phyloP scores from a whole-genome alignment of 23 red algal genomes.

The Gracilaria caudata region DNA sequence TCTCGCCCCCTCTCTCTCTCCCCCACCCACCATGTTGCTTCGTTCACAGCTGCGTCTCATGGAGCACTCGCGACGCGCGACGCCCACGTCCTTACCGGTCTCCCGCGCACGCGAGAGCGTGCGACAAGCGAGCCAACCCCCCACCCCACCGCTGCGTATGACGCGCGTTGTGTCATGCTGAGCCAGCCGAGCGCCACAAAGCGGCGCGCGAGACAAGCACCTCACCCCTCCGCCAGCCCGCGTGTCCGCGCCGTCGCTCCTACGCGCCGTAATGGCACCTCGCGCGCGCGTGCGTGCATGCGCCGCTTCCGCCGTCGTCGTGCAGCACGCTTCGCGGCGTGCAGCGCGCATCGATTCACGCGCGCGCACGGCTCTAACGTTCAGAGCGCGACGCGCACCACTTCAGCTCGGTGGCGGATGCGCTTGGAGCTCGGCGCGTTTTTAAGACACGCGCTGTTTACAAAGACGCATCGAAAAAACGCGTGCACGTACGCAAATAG shows the following conservation, averaged over 20 bases:
- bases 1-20: too few relatives aligned
- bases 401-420: too few relatives aligned
- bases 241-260: background rate
- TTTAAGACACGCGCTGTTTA: background rate
- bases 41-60: too few relatives aligned
- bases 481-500: conserved; percentile 9
- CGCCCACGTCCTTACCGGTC: background rate
- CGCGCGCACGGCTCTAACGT: too few relatives aligned
- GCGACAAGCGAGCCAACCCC: background rate
- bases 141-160: background rate
- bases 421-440: background rate
- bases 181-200: background rate
- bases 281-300: too few relatives aligned
- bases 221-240: background rate
- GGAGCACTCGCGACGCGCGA: background rate
- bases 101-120: background rate
- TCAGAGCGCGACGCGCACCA: too few relatives aligned
- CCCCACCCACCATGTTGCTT: too few relatives aligned
- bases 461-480: background rate
- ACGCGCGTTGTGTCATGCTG: background rate
- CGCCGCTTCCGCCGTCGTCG: too few relatives aligned
- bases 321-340: too few relatives aligned
- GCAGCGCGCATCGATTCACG: background rate
- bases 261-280: too few relatives aligned
- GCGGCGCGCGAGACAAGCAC: background rate